Percentiles rank a stretch among this genome's conserved stretches.
Evolutionary conservation across 2,329 filamentous ascomycete genomes (phyloP).

Genomic region (Xylariaceae sp.): DNA sequence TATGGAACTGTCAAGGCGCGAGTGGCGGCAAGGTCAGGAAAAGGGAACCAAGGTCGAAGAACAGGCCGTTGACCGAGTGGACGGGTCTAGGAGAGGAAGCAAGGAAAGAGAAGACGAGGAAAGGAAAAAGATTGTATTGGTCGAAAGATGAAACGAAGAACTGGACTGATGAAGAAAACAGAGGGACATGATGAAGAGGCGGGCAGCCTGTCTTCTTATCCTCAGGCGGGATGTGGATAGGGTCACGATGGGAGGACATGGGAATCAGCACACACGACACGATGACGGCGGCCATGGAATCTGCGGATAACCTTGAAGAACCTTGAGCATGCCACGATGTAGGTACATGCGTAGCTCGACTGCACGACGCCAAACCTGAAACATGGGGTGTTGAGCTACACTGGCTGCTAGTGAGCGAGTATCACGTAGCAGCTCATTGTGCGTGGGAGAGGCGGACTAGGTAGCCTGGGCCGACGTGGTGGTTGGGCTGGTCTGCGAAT

Average conservation of each 20-base stretch:
- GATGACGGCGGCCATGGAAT: too few relatives aligned
- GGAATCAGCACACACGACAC: conserved; percentile 23
- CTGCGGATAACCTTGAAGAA: background rate
- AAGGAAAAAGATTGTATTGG: conserved; percentile 28
- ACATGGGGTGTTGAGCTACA: conserved; percentile 25
- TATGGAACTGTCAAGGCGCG: conserved; percentile 15
- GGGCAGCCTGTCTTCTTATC: conserved; percentile 31
- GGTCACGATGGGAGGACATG: conserved; percentile 23
- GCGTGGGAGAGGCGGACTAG: too few relatives aligned
- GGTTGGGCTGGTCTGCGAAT: conserved; percentile 18
- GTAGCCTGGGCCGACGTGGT: conserved; percentile 17
- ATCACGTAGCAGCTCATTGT: conserved; percentile 17
- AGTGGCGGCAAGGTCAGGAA: conserved; percentile 18
- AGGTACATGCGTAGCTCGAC: too few relatives aligned
- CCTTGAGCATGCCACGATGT: conserved; percentile 12
- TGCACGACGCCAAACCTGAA: conserved; percentile 30
- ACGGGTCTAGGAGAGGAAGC: conserved; percentile 27
- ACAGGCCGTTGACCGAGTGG: conserved; percentile 19
- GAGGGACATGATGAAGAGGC: conserved; percentile 19
- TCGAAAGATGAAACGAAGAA: conserved; percentile 29
- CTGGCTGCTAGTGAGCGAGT: conserved; percentile 17
- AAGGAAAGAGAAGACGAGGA: conserved; percentile 20
- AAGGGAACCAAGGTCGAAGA: conserved; percentile 23
- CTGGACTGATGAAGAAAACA: conserved; percentile 19
- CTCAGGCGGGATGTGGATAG: conserved; percentile 23